phyloP scores from a whole-genome alignment of 768 basidiomycete species.

The Astraeus odoratus region DNA sequence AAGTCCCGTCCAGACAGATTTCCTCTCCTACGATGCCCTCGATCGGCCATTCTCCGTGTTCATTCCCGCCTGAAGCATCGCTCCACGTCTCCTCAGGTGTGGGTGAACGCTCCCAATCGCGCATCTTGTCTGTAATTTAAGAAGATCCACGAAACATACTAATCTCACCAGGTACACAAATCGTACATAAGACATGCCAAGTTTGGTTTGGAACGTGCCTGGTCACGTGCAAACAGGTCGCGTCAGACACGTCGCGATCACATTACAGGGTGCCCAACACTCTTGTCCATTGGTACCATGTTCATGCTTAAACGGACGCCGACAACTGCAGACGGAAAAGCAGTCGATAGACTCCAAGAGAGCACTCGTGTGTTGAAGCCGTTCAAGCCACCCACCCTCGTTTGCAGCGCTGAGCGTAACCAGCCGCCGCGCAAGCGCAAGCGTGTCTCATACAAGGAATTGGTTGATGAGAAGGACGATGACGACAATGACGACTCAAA shows the following conservation, averaged over 20 bases:
- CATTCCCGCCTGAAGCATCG: constrained; percentile 25
- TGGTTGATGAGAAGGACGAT: constrained; percentile 47
- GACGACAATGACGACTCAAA: constrained; percentile 43
- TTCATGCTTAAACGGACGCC: constrained; percentile 66
- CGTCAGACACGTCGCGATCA: neutral
- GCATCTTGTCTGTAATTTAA: neutral
- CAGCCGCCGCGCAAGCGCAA: constrained; percentile 80
- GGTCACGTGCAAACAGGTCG: constrained; percentile 17
- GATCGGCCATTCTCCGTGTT: constrained; percentile 26
- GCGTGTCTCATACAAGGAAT: constrained; percentile 80
- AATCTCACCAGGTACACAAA: too few species aligned
- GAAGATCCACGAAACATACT: too few species aligned
- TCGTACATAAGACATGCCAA: too few species aligned
- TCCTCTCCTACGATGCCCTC: constrained; percentile 26
- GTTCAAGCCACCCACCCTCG: constrained; percentile 65
- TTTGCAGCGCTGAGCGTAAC: constrained; percentile 38
- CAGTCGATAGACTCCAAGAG: constrained; percentile 62
- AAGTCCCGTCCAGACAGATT: constrained; percentile 22
- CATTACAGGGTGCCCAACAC: neutral
- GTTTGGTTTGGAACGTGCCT: too few species aligned
- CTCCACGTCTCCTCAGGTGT: constrained; percentile 27
- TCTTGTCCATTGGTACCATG: constrained; percentile 3
- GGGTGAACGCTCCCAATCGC: constrained; percentile 24
- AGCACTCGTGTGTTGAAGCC: constrained; percentile 70
- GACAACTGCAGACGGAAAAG: constrained; percentile 62